These are phyloP conservation scores for Adansonia rubrostipa DNA, from an alignment of 441 rosid species.

Conservation along the genomic window DNA sequence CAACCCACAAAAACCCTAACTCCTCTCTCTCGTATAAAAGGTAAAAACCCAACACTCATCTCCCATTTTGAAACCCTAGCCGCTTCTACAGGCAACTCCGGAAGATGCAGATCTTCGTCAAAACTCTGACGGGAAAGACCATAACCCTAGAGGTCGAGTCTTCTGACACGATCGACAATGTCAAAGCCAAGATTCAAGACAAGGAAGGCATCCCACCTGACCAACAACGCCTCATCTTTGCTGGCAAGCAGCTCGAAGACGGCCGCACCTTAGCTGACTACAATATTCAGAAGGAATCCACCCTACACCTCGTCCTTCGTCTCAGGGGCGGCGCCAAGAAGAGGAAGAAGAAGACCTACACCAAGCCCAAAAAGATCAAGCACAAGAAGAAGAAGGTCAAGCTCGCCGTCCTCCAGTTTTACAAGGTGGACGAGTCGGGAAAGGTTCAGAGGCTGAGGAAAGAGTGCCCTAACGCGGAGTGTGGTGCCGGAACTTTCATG, in stretches of 20 bases:
- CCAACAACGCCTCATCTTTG: slow-evolving; percentile 87
- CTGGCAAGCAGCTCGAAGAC: slow-evolving; percentile 90
- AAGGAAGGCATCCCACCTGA: slow-evolving; percentile 87
- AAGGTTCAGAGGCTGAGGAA: slow-evolving; percentile 82
- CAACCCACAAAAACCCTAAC: not conserved
- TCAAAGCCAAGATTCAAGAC: slow-evolving; percentile 88
- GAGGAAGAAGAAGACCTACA: slow-evolving; percentile 96
- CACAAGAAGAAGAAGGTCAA: slow-evolving; percentile 94
- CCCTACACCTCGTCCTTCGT: slow-evolving; percentile 82
- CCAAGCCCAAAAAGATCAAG: slow-evolving; percentile 90
- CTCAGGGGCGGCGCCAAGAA: slow-evolving; percentile 90
- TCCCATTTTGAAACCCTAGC: not conserved
- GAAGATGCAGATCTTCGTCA: slow-evolving; percentile 93
- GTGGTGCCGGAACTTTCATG: slow-evolving; percentile 91
- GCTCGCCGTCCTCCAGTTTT: slow-evolving; percentile 81
- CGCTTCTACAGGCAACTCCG: not conserved
- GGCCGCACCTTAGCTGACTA: slow-evolving; percentile 89
- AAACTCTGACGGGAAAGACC: slow-evolving; percentile 89
- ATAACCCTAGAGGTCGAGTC: slow-evolving; percentile 88
- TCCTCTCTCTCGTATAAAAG: not conserved
- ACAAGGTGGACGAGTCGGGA: slow-evolving; percentile 74
- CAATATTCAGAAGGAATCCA: slow-evolving; percentile 89
- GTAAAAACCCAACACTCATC: not conserved
- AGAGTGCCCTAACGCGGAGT: slow-evolving; percentile 84
- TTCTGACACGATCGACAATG: slow-evolving; percentile 89